Evolutionary conservation across 768 basidiomycete genomes (phyloP).

Genomic region (Psilocybe azurescens): DNA sequence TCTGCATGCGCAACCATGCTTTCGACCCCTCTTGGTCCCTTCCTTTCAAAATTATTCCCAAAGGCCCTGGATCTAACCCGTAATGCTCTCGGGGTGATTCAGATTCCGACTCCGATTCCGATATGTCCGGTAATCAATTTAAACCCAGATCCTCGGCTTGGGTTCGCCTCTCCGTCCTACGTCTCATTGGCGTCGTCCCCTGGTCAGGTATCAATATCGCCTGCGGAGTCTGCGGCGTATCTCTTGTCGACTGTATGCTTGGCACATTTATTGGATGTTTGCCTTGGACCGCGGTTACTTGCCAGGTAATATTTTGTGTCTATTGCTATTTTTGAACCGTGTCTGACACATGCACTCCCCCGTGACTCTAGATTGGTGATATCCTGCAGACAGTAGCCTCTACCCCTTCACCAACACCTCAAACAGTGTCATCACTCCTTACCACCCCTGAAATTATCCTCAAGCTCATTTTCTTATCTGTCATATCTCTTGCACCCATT

Average conservation of each 20-base stretch:
- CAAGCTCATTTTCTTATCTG: conserved; percentile 83
- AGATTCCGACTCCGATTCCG: conserved; percentile 44
- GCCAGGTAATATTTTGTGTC: conserved; percentile 58
- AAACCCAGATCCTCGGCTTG: conserved; percentile 59
- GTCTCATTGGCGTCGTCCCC: conserved; percentile 91
- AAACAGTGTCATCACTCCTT: conserved; percentile 86
- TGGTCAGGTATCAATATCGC: conserved; percentile 99
- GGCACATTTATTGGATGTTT: conserved; percentile 85
- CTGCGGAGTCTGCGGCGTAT: conserved; percentile 89
- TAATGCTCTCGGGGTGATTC: conserved; percentile 76
- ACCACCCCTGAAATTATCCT: conserved; percentile 82
- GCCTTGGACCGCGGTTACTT: conserved; percentile 93
- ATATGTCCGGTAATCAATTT: conserved; percentile 35
- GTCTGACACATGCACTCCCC: conserved; percentile 12
- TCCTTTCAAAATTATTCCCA: conserved; percentile 82
- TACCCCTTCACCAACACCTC: conserved; percentile 68
- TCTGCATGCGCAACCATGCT: conserved; percentile 83
- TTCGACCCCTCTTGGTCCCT: conserved; percentile 82
- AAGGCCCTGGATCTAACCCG: conserved; percentile 86
- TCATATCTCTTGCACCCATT: conserved; percentile 87
- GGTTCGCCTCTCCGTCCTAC: conserved; percentile 87
- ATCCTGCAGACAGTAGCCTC: conserved; percentile 85
- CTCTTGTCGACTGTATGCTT: conserved; percentile 73
- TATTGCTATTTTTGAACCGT: conserved; percentile 21
- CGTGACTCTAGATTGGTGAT: conserved; percentile 71